Base-by-base conservation (phyloP, 2,329 filamentous ascomycete species). In the Cladosporium oxysporum region DNA sequence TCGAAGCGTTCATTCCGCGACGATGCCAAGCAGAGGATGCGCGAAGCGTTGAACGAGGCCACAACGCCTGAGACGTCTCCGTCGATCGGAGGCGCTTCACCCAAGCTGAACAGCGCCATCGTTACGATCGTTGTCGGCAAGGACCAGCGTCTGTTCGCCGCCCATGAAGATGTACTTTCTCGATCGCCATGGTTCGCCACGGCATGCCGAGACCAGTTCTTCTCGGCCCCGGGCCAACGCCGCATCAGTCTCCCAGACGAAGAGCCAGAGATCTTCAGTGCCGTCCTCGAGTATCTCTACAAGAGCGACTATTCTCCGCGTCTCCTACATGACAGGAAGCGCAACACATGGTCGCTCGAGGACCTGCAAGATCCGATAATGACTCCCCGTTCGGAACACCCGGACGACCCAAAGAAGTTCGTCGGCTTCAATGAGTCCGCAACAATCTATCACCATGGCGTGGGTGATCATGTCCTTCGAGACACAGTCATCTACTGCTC, bases 401-500 rank as follows among this genome's bases (percentile, higher is more conserved):
- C 75, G 69, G 70, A 58, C 61, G 61, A 63, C n/a, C 61, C 61
- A 29, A 74, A 73, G 65, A 74, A 73, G 69, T 61, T 69, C 66
- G 71, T 84, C 80, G 84, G 85, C 78, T 84, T 85, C 80, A 84
- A 85, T 73, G 89, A 92, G 82, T 72, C 72, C 60, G 85, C 91
- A 74, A 93, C 90, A 77, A 88, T 96, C 75, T 91, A 88, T 78
- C 87, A 95, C 76, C 83, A 88, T 76, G 88, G 88, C 80, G 85
- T 89, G 74, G 88, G 87, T 76, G 90, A 91, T 77, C 83, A 90
- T 74, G 84, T 97, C 78, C 89, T 98, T 75, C 90, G 92, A 76
- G 93, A 98, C 83, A 97, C 94, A 28, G 92, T 91, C 78, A 87
- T 98, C 76, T 98, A 97, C 86, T 98, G 94, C 78, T 88, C 92